Evolutionary conservation across 164 flowering plant species (phyloP).

Genomic region (Magnolia officinalis): DNA sequence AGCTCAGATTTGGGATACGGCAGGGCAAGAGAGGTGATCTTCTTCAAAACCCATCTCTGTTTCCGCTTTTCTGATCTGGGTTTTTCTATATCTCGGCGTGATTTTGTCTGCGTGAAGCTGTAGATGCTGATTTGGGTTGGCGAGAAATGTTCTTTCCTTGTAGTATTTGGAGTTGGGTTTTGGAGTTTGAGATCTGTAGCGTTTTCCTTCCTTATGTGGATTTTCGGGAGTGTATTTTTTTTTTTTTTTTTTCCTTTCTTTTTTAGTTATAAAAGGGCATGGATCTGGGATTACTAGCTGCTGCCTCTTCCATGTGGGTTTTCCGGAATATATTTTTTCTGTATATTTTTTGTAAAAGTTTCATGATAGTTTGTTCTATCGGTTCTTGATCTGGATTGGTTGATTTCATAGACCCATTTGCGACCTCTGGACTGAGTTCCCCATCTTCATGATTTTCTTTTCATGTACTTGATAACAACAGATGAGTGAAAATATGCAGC

Average conservation of each 20-base stretch:
- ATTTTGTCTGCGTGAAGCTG: not conserved
- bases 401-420: too few species aligned
- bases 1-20: slow-evolving; percentile 60
- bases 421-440: too few species aligned
- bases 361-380: too few species aligned
- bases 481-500: too few species aligned
- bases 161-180: slow-evolving; percentile 6
- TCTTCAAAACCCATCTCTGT: not conserved
- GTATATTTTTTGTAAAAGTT: too few species aligned
- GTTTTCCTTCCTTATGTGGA: not conserved
- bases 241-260: not conserved
- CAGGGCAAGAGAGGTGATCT: slow-evolving; percentile 45
- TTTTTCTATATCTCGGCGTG: not conserved
- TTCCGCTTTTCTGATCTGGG: slow-evolving; percentile 19
- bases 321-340: too few species aligned
- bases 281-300: not conserved
- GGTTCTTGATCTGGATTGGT: too few species aligned
- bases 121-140: not conserved
- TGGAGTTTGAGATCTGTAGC: slow-evolving; percentile 9
- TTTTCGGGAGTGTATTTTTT: not conserved
- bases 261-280: not conserved
- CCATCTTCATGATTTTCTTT: too few species aligned
- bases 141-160: not conserved
- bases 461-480: too few species aligned
- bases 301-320: not conserved